phyloP scores from a whole-genome alignment of 495 filamentous ascomycete genomes.

The Daldinia vernicosa region DNA sequence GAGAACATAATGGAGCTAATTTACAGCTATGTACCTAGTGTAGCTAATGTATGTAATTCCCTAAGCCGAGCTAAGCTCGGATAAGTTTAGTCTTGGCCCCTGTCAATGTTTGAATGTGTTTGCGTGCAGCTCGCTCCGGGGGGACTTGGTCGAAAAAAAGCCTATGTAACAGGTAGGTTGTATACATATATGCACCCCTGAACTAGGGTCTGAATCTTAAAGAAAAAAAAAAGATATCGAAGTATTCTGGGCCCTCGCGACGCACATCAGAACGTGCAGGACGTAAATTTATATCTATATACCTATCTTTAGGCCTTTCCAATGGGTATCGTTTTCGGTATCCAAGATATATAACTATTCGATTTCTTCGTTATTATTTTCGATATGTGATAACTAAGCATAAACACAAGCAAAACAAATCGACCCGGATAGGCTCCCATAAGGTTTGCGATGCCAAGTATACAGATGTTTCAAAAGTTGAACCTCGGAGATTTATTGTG shows the following conservation, averaged over 20 bases:
- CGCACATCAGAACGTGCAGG: background rate
- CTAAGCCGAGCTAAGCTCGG: constrained; percentile 16
- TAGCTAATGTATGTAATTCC: too few species aligned
- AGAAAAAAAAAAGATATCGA: constrained; percentile 3
- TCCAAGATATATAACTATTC: background rate
- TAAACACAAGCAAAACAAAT: background rate
- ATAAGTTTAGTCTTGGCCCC: constrained; percentile 14
- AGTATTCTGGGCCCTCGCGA: constrained; percentile 9
- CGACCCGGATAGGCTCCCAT: background rate
- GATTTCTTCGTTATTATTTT: background rate
- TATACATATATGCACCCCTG: constrained; percentile 4
- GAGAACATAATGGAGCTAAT: constrained; percentile 22
- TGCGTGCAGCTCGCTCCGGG: constrained; percentile 3
- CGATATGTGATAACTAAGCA: background rate
- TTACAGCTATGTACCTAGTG: constrained; percentile 29
- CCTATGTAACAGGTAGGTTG: too few species aligned
- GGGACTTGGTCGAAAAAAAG: constrained; percentile 5
- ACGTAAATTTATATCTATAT: background rate
- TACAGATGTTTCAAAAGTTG: constrained; percentile 25
- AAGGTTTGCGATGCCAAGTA: background rate
- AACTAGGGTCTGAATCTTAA: constrained; percentile 29
- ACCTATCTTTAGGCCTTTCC: background rate
- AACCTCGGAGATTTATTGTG: constrained; percentile 41
- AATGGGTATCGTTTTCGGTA: background rate
- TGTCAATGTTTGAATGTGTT: constrained; percentile 10